These are phyloP conservation scores for Avena sativa DNA, from an alignment of 176 grass and related monocot species.

Conservation along the genomic window DNA sequence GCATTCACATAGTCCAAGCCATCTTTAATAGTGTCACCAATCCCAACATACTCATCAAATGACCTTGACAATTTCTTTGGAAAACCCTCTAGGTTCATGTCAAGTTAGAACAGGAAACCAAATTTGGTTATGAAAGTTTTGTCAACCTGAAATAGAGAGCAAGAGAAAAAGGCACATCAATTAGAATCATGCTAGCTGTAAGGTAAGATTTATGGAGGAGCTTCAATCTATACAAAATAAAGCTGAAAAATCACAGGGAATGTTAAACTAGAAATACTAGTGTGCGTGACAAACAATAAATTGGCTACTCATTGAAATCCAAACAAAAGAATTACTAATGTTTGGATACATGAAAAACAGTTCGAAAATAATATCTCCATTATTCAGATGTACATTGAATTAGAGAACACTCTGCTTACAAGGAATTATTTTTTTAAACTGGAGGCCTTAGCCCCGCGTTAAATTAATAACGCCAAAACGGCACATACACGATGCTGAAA, in stretches of 20 bases:
- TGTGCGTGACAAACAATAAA: neutral
- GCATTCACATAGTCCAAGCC: slow-evolving; percentile 11
- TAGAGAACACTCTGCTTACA: neutral
- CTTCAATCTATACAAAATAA: slow-evolving; percentile 1
- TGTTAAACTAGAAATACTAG: slow-evolving; percentile 18
- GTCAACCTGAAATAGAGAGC: neutral
- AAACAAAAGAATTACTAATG: slow-evolving; percentile 22
- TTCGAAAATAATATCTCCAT: slow-evolving; percentile 8
- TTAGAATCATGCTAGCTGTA: neutral
- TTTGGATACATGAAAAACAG: slow-evolving; percentile 3
- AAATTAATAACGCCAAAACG: no score
- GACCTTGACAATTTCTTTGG: neutral
- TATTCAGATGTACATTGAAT: neutral
- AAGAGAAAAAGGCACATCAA: neutral
- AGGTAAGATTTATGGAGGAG: neutral
- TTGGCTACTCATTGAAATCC: neutral
- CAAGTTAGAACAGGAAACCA: slow-evolving; percentile 17
- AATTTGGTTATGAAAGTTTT: slow-evolving; percentile 21
- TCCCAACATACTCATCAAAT: slow-evolving; percentile 17
- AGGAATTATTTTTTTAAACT: no score
- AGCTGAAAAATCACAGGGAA: neutral
- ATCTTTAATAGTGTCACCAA: slow-evolving; percentile 10
- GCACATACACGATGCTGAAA: no score
- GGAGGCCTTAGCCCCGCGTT: no score
- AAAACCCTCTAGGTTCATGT: neutral